Evolutionary conservation across 352 stramenopile genomes (phyloP), one percentile per base, ranked within the genome.

Genomic region (Phytophthora colocasiae): DNA sequence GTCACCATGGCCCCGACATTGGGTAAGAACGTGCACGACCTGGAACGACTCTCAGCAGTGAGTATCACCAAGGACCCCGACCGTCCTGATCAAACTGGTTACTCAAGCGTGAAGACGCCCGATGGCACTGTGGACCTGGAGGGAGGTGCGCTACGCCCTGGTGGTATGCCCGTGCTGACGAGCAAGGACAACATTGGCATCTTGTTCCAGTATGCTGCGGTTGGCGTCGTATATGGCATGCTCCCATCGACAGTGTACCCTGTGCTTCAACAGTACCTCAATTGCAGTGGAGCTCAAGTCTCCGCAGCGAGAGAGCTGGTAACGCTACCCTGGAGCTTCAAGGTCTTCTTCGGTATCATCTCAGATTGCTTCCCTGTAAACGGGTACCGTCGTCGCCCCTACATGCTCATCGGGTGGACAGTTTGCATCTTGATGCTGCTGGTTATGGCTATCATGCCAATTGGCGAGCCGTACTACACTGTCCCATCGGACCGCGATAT

Each of bases 301-400:
- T 31, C 58, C 51, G 58, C 58, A 12, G 58, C 47, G 7, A 66
- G 31, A 15, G 47, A 66, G 48, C 58, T 66, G 8, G 47, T 66
- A 34, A 36, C 29, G 2, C 47, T 66, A 7, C 58, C 58, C 9
- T 66, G 58, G 58, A 66, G 58, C 15, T 66, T 66, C 15, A 66
- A 66, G n/a, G 58, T 66, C 14, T 66, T 66, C 22, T 66, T 66
- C 39, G 58, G 58, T 22, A 59, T 66, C 47, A 66, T 66, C 10
- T 66, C 58, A 17, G 47, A 66, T 38, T 66, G 58, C 36, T 59
- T 66, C 58, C 58, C 47, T 4, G 59, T 66, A 24, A 10, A 31
- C 9, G 58, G 58, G 0, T 66, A 59, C 12, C 58, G 47, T 26
- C 58, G 58, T 45, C 58, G 58, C 26, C 58, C 58, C 15, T 66